Base-by-base conservation (phyloP, 148 eudicot genomes). In the Silene conica region DNA sequence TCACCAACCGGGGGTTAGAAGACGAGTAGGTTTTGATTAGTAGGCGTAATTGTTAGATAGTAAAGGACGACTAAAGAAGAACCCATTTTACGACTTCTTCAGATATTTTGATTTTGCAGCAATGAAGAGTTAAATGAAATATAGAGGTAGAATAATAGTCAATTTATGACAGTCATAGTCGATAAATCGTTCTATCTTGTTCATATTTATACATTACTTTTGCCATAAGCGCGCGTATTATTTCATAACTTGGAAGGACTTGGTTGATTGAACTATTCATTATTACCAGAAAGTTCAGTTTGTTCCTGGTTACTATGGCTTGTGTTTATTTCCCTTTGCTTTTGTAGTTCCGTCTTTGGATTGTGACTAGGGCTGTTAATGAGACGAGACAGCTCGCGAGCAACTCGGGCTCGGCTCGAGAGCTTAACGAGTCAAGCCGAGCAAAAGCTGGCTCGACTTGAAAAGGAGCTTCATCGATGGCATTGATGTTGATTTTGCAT, bases 41-140 rank as follows among this genome's bases (percentile, higher is more conserved):
- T 80, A 81, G 83, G 83, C 77, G 77, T 81, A 73, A 77, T 55
- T 77, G 11, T 69, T 69, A 73, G 74, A 73, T 80, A 80, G 80
- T 62, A 52, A 73, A 45, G 56, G 73, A 70, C 62, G 54, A n/a
- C n/a, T 45, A 58, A 71, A 75, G 64, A 72, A 63, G 69, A 67
- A 23, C 71, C 58, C 79, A 52, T 67, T 73, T 21, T 45, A 54
- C 50, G 52, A 76, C 77, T 80, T 73, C 71, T 80, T 74, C 80
- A 76, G 70, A 73, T 69, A 79, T 80, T 80, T 80, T 76, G 83
- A 69, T 68, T 76, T 73, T 80, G 80, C 80, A 76, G 77, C 58
- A 45, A 22, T 3, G 34, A 31, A 31, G 67, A 67, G 58, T 67
- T 56, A 72, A 41, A 76, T 67, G 74, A 45, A 70, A 75, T 74